These are phyloP conservation scores for Mortierella sp. DNA, from an alignment of 371 early-diverging fungal species.

Conservation along the genomic window DNA sequence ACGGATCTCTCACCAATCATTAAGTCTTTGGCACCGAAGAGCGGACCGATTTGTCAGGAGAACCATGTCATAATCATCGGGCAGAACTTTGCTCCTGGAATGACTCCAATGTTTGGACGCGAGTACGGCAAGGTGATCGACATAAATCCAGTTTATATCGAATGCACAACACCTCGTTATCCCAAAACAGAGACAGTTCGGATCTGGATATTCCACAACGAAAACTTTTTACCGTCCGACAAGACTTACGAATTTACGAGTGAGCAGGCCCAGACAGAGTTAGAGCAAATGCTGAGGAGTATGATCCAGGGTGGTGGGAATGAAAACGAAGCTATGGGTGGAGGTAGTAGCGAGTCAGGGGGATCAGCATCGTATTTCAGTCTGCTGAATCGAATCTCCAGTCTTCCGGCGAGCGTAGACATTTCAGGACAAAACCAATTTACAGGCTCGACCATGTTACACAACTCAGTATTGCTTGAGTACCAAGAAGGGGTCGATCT, in stretches of 20 bases:
- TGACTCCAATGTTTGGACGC: constrained; percentile 51
- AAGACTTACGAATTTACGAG: constrained; percentile 6
- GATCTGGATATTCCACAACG: background rate
- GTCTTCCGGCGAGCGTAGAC: background rate
- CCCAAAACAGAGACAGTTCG: constrained; percentile 3
- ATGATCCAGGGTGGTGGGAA: background rate
- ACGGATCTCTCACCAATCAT: constrained; percentile 32
- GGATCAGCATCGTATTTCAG: background rate
- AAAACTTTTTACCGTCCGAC: background rate
- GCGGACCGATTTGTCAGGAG: constrained; percentile 48
- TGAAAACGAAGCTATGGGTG: background rate
- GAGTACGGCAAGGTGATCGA: constrained; percentile 47
- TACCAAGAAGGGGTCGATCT: background rate
- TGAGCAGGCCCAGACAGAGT: background rate
- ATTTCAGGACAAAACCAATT: constrained; percentile 1
- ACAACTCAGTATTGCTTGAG: constrained; percentile 1
- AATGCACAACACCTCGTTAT: constrained; percentile 7
- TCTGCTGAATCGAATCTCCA: background rate
- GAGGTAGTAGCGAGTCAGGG: background rate
- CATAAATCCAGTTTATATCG: constrained; percentile 49
- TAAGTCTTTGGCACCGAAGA: constrained; percentile 40
- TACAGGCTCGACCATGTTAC: background rate
- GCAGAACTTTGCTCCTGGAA: constrained; percentile 43
- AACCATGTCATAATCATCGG: constrained; percentile 54
- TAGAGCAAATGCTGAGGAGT: background rate